A percentile compares a stretch with the other conserved stretches of the same genome.
These are phyloP conservation scores for Exophiala mesophila DNA, from an alignment of 2,329 filamentous ascomycete genomes.

Conservation along the genomic window DNA sequence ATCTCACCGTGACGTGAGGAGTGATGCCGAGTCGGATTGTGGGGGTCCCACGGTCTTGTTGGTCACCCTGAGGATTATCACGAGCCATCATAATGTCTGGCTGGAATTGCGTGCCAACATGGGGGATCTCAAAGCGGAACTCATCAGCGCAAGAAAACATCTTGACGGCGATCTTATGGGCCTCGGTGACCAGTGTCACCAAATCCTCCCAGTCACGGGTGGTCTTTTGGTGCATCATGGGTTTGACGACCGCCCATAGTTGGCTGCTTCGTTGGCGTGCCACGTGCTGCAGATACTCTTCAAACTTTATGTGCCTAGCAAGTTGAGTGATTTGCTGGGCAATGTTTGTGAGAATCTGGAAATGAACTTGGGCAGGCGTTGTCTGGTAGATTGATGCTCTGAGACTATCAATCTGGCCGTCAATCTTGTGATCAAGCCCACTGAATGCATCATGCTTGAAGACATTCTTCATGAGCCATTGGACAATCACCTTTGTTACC, in stretches of 20 bases:
- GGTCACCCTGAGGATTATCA: conserved; percentile 7
- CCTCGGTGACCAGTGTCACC: conserved; percentile 16
- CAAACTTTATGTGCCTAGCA: conserved; percentile 11
- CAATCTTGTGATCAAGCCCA: conserved; percentile 17
- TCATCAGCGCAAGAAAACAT: conserved; percentile 19
- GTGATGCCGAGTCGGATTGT: conserved; percentile 15
- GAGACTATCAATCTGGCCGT: conserved; percentile 10
- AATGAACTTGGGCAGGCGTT: conserved; percentile 20
- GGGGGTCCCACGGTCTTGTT: conserved; percentile 10
- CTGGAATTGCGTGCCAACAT: conserved; percentile 5
- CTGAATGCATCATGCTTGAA: conserved; percentile 18
- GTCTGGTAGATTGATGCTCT: conserved; percentile 18
- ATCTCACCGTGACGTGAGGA: conserved; percentile 11
- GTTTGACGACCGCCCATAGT: conserved; percentile 17
- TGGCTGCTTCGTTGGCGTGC: conserved; percentile 12
- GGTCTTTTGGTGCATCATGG: conserved; percentile 19
- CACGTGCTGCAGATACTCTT: conserved; percentile 9
- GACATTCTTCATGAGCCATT: conserved; percentile 16
- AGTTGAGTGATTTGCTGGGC: conserved; percentile 13
- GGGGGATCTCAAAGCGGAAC: conserved; percentile 17
- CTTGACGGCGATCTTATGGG: conserved; percentile 15
- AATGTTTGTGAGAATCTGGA: conserved; percentile 18
- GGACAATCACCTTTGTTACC: conserved; percentile 22
- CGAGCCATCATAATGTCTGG: conserved; percentile 8
- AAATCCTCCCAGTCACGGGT: conserved; percentile 21